Conservation (phyloP, 352 stramenopile species). For the Phytophthora foliorum region DNA sequence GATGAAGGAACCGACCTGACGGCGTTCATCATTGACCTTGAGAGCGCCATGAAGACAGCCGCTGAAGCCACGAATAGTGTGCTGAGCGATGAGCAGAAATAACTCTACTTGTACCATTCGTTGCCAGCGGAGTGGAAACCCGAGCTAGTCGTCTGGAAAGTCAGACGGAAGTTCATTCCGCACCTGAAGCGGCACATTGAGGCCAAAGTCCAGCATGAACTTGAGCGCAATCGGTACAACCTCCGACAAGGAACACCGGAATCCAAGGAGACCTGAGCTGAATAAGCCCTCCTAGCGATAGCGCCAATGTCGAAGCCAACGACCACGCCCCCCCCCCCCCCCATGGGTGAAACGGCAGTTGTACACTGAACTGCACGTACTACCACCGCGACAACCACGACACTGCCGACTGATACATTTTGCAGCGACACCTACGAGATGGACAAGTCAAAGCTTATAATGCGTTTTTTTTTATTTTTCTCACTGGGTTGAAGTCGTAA, state of each 20-base stretch:
- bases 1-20: not conserved
- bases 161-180: slow-evolving; percentile 16
- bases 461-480: too few relatives aligned
- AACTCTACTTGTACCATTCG: too few relatives aligned
- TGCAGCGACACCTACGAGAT: too few relatives aligned
- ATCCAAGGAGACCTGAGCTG: slow-evolving; percentile 7
- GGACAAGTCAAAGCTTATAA: too few relatives aligned
- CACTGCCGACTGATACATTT: too few relatives aligned
- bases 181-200: slow-evolving; percentile 21
- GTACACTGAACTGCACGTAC: too few relatives aligned
- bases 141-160: not conserved
- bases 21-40: not conserved
- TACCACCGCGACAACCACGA: too few relatives aligned
- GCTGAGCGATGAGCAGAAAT: too few relatives aligned
- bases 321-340: too few relatives aligned
- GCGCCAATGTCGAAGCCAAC: not conserved
- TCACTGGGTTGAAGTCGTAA: not conserved
- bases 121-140: not conserved
- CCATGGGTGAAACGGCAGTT: too few relatives aligned
- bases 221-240: slow-evolving; percentile 13
- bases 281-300: slow-evolving; percentile 12
- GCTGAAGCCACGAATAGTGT: too few relatives aligned
- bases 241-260: slow-evolving; percentile 9
- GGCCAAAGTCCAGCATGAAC: slow-evolving; percentile 6
- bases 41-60: too few relatives aligned